Evolutionary conservation across 129 eudicot species (phyloP), one percentile per base, ranked within the genome.

Genomic region (Deinandra increscens): DNA sequence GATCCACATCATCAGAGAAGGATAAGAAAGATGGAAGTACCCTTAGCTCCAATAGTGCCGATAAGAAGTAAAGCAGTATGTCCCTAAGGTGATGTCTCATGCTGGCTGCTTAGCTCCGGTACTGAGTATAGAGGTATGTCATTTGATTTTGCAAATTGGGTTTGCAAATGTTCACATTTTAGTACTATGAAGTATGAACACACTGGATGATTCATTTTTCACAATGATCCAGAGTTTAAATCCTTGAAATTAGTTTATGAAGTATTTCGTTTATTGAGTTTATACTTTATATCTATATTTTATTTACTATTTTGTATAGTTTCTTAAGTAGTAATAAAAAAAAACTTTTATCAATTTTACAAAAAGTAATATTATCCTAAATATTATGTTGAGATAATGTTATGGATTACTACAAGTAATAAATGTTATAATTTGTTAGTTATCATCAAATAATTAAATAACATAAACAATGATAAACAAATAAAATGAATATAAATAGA

Each of bases 11-110:
- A 12, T 70, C 81, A n/a, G 86, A 81, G 20, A 84, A 92, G 80
- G 91, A 82, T 23, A 87, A 86, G 79, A 83, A 73, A 53, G 95
- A 88, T 7, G 63, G 50, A 33, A 78, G 67, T 39, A 41, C 37
- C 61, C 60, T 74, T 26, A 66, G 79, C 29, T 22, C 72, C 11
- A 14, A 67, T n/a, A 46, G 76, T 55, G 60, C 67, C 4, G 91
- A 86, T 60, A 79, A 83, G 74, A 45, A 65, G 75, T 75, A 70
- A 70, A 37, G 44, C 36, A n/a, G 4, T 15, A n/a, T 10, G 9
- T 14, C 20, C 64, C 51, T 49, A 3, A 19, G 64, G 42, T 2
- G 19, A 26, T 31, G 29, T 15, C 5, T 31, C 15, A 37, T 31
- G 43, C 62, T 20, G 14, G 64, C 2, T 19, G 14, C 66, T 46